These are phyloP conservation scores for Hypoxylon sp. DNA, from an alignment of 2,329 filamentous ascomycete species.

Conservation along the genomic window DNA sequence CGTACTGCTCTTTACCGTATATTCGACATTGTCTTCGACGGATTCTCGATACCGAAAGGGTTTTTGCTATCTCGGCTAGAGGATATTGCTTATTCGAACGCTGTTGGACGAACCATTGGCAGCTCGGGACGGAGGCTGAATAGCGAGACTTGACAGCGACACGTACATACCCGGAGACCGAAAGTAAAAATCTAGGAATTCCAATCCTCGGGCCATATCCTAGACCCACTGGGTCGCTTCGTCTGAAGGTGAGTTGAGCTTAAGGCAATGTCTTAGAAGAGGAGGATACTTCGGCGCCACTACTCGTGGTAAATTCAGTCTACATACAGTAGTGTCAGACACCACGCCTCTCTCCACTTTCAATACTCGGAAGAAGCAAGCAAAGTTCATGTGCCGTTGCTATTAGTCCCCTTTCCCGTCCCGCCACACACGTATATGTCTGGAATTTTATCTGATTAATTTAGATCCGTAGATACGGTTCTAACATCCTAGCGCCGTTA, in stretches of 20 bases:
- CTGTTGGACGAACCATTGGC: conserved; percentile 5
- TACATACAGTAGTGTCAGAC: conserved; percentile 23
- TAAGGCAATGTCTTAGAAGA: conserved; percentile 33
- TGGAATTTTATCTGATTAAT: conserved; percentile 45
- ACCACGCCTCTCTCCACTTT: conserved; percentile 12
- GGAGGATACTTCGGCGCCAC: conserved; percentile 25
- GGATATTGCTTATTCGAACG: conserved; percentile 1
- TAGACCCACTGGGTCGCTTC: conserved; percentile 36
- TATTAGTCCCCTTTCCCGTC: conserved; percentile 36
- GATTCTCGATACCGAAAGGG: not conserved
- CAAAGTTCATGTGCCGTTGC: conserved; percentile 9
- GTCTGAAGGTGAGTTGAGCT: conserved; percentile 32
- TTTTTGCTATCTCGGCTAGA: conserved; percentile 3
- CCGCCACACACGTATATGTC: conserved; percentile 32
- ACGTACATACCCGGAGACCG: conserved; percentile 18
- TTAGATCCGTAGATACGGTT: conserved; percentile 40
- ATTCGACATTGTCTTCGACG: conserved; percentile 4
- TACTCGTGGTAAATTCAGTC: conserved; percentile 28
- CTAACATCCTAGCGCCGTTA: conserved; percentile 46
- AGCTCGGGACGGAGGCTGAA: conserved; percentile 20
- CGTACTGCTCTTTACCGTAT: conserved; percentile 6
- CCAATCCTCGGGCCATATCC: conserved; percentile 27
- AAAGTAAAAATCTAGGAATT: conserved; percentile 18
- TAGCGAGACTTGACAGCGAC: conserved; percentile 26
- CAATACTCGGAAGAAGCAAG: conserved; percentile 11